These are phyloP conservation scores for Beauveria brongniartii DNA, from an alignment of 2,329 filamentous ascomycete genomes.

Conservation along the genomic window DNA sequence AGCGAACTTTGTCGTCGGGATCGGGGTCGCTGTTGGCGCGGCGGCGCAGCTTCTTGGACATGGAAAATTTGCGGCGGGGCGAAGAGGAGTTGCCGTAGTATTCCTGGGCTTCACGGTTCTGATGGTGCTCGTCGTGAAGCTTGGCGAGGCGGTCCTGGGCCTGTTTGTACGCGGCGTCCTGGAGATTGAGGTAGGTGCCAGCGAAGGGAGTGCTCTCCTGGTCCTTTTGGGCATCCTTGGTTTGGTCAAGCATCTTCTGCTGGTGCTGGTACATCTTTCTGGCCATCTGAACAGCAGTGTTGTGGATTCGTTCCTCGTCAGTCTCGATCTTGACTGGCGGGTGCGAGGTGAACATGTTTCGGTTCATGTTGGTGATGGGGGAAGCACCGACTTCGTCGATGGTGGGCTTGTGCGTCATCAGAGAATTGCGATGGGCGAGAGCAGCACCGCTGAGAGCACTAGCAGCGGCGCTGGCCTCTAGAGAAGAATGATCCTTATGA, in stretches of 20 bases:
- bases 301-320: constrained; percentile 71
- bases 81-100: constrained; percentile 60
- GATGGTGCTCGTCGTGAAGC: constrained; percentile 62
- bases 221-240: constrained; percentile 31
- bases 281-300: constrained; percentile 84
- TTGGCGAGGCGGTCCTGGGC: constrained; percentile 77
- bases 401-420: constrained; percentile 32
- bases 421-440: constrained; percentile 50
- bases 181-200: constrained; percentile 55
- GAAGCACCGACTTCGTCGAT: constrained; percentile 57
- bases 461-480: constrained; percentile 49
- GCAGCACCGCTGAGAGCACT: constrained; percentile 70
- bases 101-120: constrained; percentile 57
- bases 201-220: constrained; percentile 33
- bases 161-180: constrained; percentile 80
- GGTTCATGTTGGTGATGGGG: constrained; percentile 58
- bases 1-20: constrained; percentile 58
- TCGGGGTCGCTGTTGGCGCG: constrained; percentile 56
- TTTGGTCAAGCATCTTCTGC: constrained; percentile 50
- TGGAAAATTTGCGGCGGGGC: constrained; percentile 36
- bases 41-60: constrained; percentile 49
- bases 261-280: constrained; percentile 73
- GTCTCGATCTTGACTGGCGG: constrained; percentile 65
- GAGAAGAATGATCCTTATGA: constrained; percentile 33
- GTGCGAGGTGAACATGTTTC: constrained; percentile 69